phyloP scores from a whole-genome alignment of 2,329 filamentous ascomycete genomes.

The Aureobasidium sp. region DNA sequence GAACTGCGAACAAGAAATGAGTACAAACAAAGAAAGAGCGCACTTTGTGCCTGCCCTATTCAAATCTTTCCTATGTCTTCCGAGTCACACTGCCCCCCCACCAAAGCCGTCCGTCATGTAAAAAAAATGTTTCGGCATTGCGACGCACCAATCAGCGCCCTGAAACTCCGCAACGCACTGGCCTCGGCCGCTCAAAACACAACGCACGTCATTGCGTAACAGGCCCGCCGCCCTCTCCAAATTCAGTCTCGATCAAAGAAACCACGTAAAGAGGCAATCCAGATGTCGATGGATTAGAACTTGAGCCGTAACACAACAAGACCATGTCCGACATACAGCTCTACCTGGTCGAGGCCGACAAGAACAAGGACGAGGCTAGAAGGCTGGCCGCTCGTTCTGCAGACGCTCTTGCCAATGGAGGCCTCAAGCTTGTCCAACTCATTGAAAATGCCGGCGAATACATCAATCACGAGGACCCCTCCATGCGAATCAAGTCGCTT shows the following conservation, averaged over 20 bases:
- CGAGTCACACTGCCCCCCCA: conserved; percentile 2
- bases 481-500: conserved; percentile 49
- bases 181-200: neutral
- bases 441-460: conserved; percentile 58
- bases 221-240: neutral
- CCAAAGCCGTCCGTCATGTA: neutral
- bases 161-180: neutral
- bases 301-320: conserved; percentile 13
- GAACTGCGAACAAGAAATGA: neutral
- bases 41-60: neutral
- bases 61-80: neutral
- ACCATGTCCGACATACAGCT: conserved; percentile 45
- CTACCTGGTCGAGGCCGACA: conserved; percentile 42
- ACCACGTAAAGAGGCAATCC: neutral
- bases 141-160: neutral
- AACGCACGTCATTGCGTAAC: conserved; percentile 2
- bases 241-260: neutral
- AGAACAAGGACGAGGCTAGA: conserved; percentile 38
- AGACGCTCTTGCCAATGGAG: conserved; percentile 45
- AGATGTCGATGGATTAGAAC: neutral
- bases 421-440: conserved; percentile 52
- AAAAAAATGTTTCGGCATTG: conserved; percentile 12
- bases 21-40: neutral
- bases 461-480: conserved; percentile 56
- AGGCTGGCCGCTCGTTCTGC: conserved; percentile 36